A percentile compares a stretch with the other conserved stretches of the same genome.
Conservation (phyloP, 2,329 filamentous ascomycete genomes). For the Colletotrichum kahawae region DNA sequence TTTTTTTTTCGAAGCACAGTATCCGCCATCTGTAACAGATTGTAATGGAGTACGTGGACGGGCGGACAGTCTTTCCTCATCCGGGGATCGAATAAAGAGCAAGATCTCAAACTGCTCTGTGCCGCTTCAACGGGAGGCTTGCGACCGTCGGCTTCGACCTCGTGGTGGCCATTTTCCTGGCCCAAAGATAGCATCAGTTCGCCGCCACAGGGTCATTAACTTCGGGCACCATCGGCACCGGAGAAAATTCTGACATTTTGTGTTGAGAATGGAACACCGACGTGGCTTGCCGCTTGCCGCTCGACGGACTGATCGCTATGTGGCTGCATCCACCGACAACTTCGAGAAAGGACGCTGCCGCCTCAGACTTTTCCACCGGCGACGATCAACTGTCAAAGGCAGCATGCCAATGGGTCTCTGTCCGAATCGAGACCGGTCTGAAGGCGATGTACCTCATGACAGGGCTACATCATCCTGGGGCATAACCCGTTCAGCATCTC, state of each 20-base stretch:
- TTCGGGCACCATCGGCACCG: background rate
- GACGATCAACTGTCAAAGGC: background rate
- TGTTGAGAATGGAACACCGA: slow-evolving; percentile 3
- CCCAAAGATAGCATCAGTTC: slow-evolving; percentile 1
- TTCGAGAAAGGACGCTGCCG: background rate
- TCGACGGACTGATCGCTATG: background rate
- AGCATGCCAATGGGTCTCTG: background rate
- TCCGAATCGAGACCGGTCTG: slow-evolving; percentile 6
- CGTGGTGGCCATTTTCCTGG: background rate
- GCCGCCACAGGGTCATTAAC: background rate
- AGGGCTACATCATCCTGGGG: background rate
- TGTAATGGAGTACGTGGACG: background rate
- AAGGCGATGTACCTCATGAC: background rate
- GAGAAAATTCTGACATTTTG: background rate
- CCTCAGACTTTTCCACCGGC: background rate
- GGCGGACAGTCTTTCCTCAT: background rate
- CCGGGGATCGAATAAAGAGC: background rate
- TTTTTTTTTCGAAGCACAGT: background rate
- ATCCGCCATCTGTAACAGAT: background rate
- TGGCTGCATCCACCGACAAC: background rate
- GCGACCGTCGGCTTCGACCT: background rate
- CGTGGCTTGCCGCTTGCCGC: background rate
- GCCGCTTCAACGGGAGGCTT: slow-evolving; percentile 2
- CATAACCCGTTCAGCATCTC: background rate
- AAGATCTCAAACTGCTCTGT: background rate